These are phyloP conservation scores for Mitragyna speciosa DNA, from an alignment of 257 asterid species.

Conservation along the genomic window DNA sequence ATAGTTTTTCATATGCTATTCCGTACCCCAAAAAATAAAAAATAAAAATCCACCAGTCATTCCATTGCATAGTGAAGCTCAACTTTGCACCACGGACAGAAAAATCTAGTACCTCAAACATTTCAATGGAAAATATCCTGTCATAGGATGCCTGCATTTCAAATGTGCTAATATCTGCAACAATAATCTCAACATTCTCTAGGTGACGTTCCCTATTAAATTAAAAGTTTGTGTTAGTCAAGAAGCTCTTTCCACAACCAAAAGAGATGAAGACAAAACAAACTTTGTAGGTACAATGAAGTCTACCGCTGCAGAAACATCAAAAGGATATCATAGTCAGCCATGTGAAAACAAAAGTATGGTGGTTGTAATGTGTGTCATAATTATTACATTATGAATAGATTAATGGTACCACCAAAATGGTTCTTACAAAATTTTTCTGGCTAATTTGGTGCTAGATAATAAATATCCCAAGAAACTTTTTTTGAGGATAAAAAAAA, in stretches of 20 bases:
- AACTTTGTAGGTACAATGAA: not conserved
- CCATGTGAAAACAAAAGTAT: not conserved
- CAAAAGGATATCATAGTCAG: not conserved
- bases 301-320: not conserved
- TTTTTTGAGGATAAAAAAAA: not conserved
- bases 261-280: not conserved
- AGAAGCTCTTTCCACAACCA: not conserved
- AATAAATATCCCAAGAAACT: not conserved
- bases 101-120: slow-evolving; percentile 69
- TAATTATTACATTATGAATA: no score
- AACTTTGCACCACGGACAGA: not conserved
- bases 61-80: not conserved
- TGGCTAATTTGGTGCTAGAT: not conserved
- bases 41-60: slow-evolving; percentile 6
- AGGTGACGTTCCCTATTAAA: slow-evolving; percentile 54
- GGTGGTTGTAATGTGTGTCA: not conserved
- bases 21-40: not conserved
- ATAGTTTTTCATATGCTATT: slow-evolving; percentile 93
- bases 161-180: slow-evolving; percentile 72
- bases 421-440: not conserved
- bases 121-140: slow-evolving; percentile 82
- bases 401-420: not conserved
- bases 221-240: not conserved
- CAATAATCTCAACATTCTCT: slow-evolving; percentile 70
- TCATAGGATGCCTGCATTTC: slow-evolving; percentile 86